A percentile compares a stretch with the other conserved stretches of the same genome.
Conservation (phyloP, 306 rosid species). For the Glycine tomentella region DNA sequence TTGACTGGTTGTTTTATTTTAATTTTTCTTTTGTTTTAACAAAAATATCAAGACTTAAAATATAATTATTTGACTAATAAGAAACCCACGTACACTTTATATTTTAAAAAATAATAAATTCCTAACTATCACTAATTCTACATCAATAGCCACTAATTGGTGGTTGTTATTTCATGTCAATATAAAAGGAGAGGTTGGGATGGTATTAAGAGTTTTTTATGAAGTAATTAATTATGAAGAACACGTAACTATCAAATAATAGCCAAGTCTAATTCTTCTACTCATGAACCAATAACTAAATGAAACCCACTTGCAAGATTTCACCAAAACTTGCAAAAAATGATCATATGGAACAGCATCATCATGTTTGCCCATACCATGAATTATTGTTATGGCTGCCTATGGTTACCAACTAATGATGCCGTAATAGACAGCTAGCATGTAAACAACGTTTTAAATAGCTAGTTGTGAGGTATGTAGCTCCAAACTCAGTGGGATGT, state of each 20-base stretch:
- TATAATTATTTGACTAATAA: background rate
- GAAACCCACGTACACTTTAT: background rate
- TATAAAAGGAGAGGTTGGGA: background rate
- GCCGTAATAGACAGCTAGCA: background rate
- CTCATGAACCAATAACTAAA: constrained; percentile 5
- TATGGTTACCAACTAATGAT: constrained; percentile 1
- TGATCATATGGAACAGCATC: background rate
- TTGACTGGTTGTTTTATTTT: too few relatives aligned
- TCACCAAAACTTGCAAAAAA: constrained; percentile 14
- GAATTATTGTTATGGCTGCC: background rate
- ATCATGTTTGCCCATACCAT: constrained; percentile 34
- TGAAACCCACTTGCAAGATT: constrained; percentile 5
- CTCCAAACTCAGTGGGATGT: background rate
- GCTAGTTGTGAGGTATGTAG: background rate
- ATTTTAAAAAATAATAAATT: constrained; percentile 17
- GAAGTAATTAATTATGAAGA: background rate
- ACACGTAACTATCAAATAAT: constrained; percentile 13
- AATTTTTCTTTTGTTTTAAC: too few relatives aligned
- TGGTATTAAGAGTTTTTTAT: constrained; percentile 6
- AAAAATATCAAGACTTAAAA: background rate
- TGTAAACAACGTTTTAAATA: background rate
- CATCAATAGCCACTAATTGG: constrained; percentile 28
- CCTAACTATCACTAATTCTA: background rate
- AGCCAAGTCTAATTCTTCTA: background rate
- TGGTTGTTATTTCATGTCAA: constrained; percentile 28